These are phyloP conservation scores for Wickerhamiella siamensis DNA, from an alignment of 805 yeast genomes.

Conservation along the genomic window DNA sequence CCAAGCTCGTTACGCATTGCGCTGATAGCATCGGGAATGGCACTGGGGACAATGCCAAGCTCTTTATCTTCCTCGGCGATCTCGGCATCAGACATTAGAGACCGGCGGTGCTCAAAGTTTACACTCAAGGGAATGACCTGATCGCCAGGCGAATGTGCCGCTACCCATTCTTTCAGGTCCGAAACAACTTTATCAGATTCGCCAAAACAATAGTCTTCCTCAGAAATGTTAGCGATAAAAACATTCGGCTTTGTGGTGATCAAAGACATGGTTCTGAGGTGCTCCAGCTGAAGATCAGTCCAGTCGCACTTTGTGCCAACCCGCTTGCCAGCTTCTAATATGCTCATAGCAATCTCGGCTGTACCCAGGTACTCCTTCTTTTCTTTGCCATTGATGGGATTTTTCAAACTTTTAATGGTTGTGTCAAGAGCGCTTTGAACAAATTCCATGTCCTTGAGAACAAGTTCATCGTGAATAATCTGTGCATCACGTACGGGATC, in stretches of 20 bases:
- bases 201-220: conserved; percentile 42
- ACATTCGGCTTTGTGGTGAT: conserved; percentile 84
- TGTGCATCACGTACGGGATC: conserved; percentile 51
- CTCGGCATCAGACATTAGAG: conserved; percentile 31
- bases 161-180: conserved; percentile 51
- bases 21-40: conserved; percentile 47
- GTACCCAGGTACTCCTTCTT: conserved; percentile 29
- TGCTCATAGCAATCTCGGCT: conserved; percentile 26
- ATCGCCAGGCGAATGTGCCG: conserved; percentile 50
- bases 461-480: conserved; percentile 50
- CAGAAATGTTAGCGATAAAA: conserved; percentile 57
- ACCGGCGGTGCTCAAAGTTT: conserved; percentile 46
- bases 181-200: conserved; percentile 33
- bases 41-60: conserved; percentile 26
- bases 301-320: conserved; percentile 41
- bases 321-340: conserved; percentile 51
- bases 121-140: conserved; percentile 59
- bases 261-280: conserved; percentile 38
- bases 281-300: conserved; percentile 37
- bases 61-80: conserved; percentile 19
- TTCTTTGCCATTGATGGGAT: conserved; percentile 30
- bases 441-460: conserved; percentile 53
- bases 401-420: conserved; percentile 29
- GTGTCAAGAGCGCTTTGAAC: conserved; percentile 44
- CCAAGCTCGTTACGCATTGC: conserved; percentile 55